Evolutionary conservation across 257 asterid species (phyloP), one percentile per base, ranked within the genome.

Genomic region (Solanum tarijense): DNA sequence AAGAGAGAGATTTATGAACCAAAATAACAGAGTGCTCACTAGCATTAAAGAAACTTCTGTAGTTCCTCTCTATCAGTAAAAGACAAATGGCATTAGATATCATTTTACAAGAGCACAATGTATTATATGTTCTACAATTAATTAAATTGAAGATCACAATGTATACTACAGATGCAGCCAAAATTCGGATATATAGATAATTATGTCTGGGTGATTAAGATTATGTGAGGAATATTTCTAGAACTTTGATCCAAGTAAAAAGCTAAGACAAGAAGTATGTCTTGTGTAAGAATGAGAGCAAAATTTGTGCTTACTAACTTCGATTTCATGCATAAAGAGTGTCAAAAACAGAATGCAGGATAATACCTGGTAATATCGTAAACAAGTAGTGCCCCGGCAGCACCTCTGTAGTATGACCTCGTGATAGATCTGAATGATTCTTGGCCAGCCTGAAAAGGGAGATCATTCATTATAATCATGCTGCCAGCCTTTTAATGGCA

Each of bases 371-470:
- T 94, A 86, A 95, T 95, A 89, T 95, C 98, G 79, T 95, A 95
- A 87, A 95, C 98, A 35, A 95, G 95, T 65, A 95, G 92, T 38
- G 98, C 98, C 60, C 98, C 98, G 13, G 96, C 98, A 65, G 98
- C 98, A 86, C 98, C 98, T 92, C 98, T 92, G 91, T 95, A 96
- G 94, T 96, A 96, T 66, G 94, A 92, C 91, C 95, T 93, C 2
- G 99, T 93, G 60, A 96, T 91, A 60, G 98, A 94, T 87, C 98
- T 91, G 91, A 96, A 96, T 60, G 94, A 91, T 91, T 96, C 99
- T 93, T 95, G 98, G 34, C 98, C 98, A 88, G 98, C 98, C 98
- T 93, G 88, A 69, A 16, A 92, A 2, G 69, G 43, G 69, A 5
- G 69, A 29, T 9, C 41, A 9, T 82, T 81, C 43, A 18, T 29